phyloP scores from a whole-genome alignment of 352 stramenopile genomes.

The Phytophthora sojae region DNA sequence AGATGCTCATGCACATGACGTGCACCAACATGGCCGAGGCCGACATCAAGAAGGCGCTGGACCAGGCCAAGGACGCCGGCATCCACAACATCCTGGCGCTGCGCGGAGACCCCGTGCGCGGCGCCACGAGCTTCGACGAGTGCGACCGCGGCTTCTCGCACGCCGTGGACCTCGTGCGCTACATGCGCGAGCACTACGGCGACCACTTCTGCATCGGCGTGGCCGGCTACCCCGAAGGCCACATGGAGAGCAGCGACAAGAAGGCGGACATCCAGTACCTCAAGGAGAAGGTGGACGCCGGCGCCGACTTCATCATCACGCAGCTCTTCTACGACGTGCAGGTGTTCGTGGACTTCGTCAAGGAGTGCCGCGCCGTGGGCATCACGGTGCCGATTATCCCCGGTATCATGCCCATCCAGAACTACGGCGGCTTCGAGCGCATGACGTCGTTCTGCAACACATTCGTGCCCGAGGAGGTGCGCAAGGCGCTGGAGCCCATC shows the following conservation, averaged over 20 bases:
- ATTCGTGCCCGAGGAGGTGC: conserved; percentile 90
- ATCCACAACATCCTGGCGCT: conserved; percentile 99
- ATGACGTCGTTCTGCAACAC: conserved; percentile 99
- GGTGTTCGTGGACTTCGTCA: conserved; percentile 96
- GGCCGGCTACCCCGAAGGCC: conserved; percentile 98
- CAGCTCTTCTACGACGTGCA: conserved; percentile 99
- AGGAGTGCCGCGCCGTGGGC: conserved; percentile 87
- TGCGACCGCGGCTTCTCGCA: conserved; percentile 94
- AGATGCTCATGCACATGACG: conserved; percentile 97
- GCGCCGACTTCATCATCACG: conserved; percentile 98
- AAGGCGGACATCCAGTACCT: conserved; percentile 97
- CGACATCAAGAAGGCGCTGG: conserved; percentile 94
- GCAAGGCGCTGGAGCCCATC: conserved; percentile 88
- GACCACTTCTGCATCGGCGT: conserved; percentile 97
- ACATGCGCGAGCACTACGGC: conserved; percentile 95
- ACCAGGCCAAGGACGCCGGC: conserved; percentile 91
- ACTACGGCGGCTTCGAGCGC: conserved; percentile 96
- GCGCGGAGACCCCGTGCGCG: conserved; percentile 95
- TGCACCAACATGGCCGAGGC: conserved; percentile 98
- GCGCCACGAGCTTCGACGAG: conserved; percentile 90
- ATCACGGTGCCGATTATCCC: conserved; percentile 97
- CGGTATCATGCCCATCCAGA: conserved; percentile 99
- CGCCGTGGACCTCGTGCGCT: conserved; percentile 97
- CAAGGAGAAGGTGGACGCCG: conserved; percentile 98
- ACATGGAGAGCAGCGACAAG: conserved; percentile 90